Conservation (phyloP, 495 filamentous ascomycete genomes). For the Penicillium odoratum region DNA sequence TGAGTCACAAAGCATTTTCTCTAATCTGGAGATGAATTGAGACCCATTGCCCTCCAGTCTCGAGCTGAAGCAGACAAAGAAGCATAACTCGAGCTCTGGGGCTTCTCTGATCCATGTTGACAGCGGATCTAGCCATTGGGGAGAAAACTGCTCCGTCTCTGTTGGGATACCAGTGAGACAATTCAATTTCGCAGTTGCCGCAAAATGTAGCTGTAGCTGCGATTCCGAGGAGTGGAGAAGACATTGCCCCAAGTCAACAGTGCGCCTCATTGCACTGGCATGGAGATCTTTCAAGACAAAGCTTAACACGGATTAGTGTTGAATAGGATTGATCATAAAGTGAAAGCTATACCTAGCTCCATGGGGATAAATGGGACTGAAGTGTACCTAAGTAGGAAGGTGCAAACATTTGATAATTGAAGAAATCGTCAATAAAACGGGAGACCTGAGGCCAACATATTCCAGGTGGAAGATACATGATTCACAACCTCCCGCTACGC, state of each 20-base stretch:
- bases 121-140: slow-evolving; percentile 10
- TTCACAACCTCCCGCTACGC: not conserved
- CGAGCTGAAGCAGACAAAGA: slow-evolving; percentile 17
- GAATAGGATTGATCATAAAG: not conserved
- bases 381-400: not conserved
- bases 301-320: not conserved
- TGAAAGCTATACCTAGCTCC: no score
- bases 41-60: not conserved
- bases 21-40: slow-evolving; percentile 22
- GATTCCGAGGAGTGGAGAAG: slow-evolving; percentile 12
- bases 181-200: slow-evolving; percentile 12
- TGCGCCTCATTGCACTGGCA: slow-evolving; percentile 14
- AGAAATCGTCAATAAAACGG: not conserved
- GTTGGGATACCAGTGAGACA: not conserved
- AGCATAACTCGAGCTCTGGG: slow-evolving; percentile 29
- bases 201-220: slow-evolving; percentile 18
- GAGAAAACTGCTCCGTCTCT: not conserved
- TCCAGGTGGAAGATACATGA: not conserved
- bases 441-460: not conserved
- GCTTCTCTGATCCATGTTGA: slow-evolving; percentile 33
- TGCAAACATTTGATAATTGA: no score
- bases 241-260: slow-evolving; percentile 20
- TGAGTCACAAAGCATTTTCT: slow-evolving; percentile 26
- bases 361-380: no score
- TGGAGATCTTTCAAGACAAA: not conserved